Base-by-base conservation (phyloP, 257 asterid species). In the Schizonepeta tenuifolia region DNA sequence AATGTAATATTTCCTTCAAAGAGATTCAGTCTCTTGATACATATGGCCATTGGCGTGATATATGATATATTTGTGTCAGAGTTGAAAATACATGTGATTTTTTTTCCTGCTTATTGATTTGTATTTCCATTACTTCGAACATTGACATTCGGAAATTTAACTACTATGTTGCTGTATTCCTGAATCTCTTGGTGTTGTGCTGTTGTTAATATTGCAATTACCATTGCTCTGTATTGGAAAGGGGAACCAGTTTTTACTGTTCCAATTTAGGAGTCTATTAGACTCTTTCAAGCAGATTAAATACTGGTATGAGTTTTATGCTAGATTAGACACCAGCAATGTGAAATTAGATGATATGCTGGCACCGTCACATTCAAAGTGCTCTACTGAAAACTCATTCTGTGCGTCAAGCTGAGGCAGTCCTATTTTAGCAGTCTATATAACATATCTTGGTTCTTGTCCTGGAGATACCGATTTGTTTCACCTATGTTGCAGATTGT, bases 401-500 rank as follows among this genome's bases (percentile, higher is more conserved):
- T 14, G 43, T 31, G 33, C 15, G 22, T 24, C 7, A 14, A 14
- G 41, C 70, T 9, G 57, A 65, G 22, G 40, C 24, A 41, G 24
- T 53, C 46, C 50, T 18, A 6, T 24, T 75, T 67, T 26, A 65
- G 40, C 60, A 15, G 68, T 70, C 64, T 18, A 21, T 14, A 49
- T 60, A 66, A 36, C 60, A n/a, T 49, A 50, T 69, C 54, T 33
- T 17, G 49, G 57, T 58, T 56, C 63, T 51, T 56, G 21, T 73
- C 28, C 24, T 56, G 56, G 50, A 6, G 28, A 46, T 78, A 58
- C 69, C 64, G 54, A 26, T 67, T 63, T 43, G 33, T 46, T 51
- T 51, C 18, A 55, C 64, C 53, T 22, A 14, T 68, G 63, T 79
- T 81, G 65, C 90, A 94, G 98, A 86, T 63, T 94, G 99, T 77